A percentile compares a stretch with the other conserved stretches of the same genome.
phyloP scores from a whole-genome alignment of 225 moss, liverwort and hornwort genomes.

The Marchantia paleacea region DNA sequence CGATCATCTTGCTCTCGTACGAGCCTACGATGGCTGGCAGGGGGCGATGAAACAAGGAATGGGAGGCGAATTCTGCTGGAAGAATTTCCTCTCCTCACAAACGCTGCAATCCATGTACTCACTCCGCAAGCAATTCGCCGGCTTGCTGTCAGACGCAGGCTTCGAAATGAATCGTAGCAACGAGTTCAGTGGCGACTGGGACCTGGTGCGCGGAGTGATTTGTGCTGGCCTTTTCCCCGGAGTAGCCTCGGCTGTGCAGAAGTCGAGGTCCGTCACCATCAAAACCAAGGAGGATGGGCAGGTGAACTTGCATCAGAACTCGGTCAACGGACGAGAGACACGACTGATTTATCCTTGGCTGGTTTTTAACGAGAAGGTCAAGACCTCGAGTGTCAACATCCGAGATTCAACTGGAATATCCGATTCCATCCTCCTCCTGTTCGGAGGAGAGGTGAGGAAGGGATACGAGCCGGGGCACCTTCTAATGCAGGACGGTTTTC shows the following conservation, averaged over 20 bases:
- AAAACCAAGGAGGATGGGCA: slow-evolving; percentile 99
- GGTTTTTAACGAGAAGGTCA: slow-evolving; percentile 94
- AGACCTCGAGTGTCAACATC: slow-evolving; percentile 89
- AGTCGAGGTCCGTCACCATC: slow-evolving; percentile 68
- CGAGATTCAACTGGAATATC: slow-evolving; percentile 83
- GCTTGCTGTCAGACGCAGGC: slow-evolving; percentile 68
- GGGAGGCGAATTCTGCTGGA: slow-evolving; percentile 86
- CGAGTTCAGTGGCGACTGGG: slow-evolving; percentile 65
- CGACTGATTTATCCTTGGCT: slow-evolving; percentile 79
- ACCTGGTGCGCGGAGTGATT: slow-evolving; percentile 84
- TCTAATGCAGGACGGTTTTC: slow-evolving; percentile 78
- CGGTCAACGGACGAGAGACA: slow-evolving; percentile 71
- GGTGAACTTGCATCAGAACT: slow-evolving; percentile 87
- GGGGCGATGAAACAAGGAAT: slow-evolving; percentile 55
- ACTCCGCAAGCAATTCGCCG: slow-evolving; percentile 75
- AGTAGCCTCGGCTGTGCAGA: slow-evolving; percentile 80
- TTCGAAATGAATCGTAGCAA: slow-evolving; percentile 66
- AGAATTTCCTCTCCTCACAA: slow-evolving; percentile 87
- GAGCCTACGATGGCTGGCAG: slow-evolving; percentile 92
- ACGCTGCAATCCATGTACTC: slow-evolving; percentile 86
- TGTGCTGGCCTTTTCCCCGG: slow-evolving; percentile 97
- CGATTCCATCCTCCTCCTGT: slow-evolving; percentile 84
- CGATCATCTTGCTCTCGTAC: slow-evolving; percentile 87
- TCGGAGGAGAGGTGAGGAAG: slow-evolving; percentile 76
- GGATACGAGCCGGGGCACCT: slow-evolving; percentile 83